Percentiles rank a stretch among this genome's conserved stretches.
Conservation (phyloP, 202 grass and related monocot genomes). For the Schoenoplectus triqueter region DNA sequence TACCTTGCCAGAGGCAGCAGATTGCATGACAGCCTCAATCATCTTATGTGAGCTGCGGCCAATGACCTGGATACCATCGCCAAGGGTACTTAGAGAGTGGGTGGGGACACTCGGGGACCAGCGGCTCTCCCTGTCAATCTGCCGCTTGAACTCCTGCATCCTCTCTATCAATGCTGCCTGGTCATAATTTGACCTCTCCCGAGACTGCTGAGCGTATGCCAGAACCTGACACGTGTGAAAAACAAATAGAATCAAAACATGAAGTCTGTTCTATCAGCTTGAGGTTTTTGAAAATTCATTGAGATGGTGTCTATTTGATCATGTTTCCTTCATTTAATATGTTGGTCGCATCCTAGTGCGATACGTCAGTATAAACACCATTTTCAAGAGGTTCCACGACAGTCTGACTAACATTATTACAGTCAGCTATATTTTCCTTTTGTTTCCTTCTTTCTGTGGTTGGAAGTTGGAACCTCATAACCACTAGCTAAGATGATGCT, state of each 20-base stretch:
- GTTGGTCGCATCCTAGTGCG: neutral
- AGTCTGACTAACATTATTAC: neutral
- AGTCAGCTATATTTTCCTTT: slow-evolving; percentile 28
- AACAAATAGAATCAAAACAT: slow-evolving; percentile 14
- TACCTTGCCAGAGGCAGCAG: slow-evolving; percentile 93
- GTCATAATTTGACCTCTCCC: slow-evolving; percentile 96
- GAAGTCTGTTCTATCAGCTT: slow-evolving; percentile 15
- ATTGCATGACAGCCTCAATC: slow-evolving; percentile 95
- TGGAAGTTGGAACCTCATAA: neutral
- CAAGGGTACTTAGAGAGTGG: slow-evolving; percentile 65
- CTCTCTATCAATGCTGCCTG: slow-evolving; percentile 84
- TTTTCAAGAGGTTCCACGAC: neutral
- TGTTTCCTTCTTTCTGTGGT: neutral
- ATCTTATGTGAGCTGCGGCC: slow-evolving; percentile 98
- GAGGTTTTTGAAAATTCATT: neutral
- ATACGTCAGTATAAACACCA: neutral
- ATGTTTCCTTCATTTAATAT: no score
- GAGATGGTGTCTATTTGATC: no score
- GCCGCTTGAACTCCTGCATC: slow-evolving; percentile 98
- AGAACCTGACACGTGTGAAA: slow-evolving; percentile 60
- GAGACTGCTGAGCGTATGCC: slow-evolving; percentile 95
- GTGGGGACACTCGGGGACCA: slow-evolving; percentile 76
- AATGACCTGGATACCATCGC: slow-evolving; percentile 96
- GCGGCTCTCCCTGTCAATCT: slow-evolving; percentile 89
- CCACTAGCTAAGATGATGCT: neutral